Evolutionary conservation across 192 early-diverging fungal species (phyloP), one percentile per base, ranked within the genome.

Genomic region (Gaertneriomyces sp.): DNA sequence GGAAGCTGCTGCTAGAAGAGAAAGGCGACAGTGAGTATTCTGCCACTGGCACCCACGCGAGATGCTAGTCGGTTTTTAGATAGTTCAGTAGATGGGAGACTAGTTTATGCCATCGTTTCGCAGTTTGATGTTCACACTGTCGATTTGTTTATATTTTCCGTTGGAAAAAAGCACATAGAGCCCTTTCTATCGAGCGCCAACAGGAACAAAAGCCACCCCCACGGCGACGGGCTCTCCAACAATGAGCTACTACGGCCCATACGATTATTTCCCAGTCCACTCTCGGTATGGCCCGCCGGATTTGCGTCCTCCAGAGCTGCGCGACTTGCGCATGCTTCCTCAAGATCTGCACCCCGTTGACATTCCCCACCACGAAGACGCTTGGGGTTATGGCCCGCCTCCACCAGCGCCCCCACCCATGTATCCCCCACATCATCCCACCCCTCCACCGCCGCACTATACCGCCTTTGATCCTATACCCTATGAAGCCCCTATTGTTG

Each of bases 371-470:
- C 62, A 47, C 19, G 50, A 51, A 17, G 62, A 64, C 33, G 46
- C 47, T 19, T 64, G 49, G 49, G 44, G 43, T 45, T 64, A 54
- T 52, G 61, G 61, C 44, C 62, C 49, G 19, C 62, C 62, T 10
- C 62, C 62, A 1, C 46, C 62, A 39, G 59, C 41, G 10, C 55
- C 33, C 5, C 55, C 33, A 38, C 62, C 62, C 5, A 51, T 64
- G 49, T 64, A 64, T 52, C 49, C 62, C 8, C 43, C 60, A 12
- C 60, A 61, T 46, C 60, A 45, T 7, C n/a, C 54, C 1, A 49
- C 11, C 17, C 20, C 60, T 6, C 42, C 60, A 6, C 8, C 40
- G 5, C 62, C 62, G 52, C 51, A 19, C 33, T 46, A 50, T 25
- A 16, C 39, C 7, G 45, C 62, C 3, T 42, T 39, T n/a, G 25